Evolutionary conservation across 805 yeast species (phyloP), one percentile per base, ranked within the genome.

Genomic region (Monosporozyma yasuniensis): DNA sequence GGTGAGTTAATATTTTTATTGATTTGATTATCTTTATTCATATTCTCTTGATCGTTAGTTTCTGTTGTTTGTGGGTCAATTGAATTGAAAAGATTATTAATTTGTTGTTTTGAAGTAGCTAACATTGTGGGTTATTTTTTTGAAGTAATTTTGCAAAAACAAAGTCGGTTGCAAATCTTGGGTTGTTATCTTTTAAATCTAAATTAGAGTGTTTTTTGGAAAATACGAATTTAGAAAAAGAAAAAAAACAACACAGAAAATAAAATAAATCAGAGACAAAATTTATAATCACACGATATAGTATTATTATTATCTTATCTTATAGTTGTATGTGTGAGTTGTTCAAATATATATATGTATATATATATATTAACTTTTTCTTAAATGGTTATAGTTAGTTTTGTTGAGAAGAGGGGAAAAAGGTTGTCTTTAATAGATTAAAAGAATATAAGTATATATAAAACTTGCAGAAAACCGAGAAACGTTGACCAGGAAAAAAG

Each of bases 1-100:
- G 49, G 46, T 9, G 49, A 30, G 21, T 30, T 39, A 18, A 38
- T 43, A 38, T 43, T 34, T 18, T 42, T 34, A 21, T 21, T 21
- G 10, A 21, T 39, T 21, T 12, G 7, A 21, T 21, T 12, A 10
- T 39, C 42, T 39, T 37, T 19, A 18, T 37, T 18, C 41, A 37
- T 18, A 18, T 18, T 6, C 10, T 16, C 21, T n/a, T 35, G 19
- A n/a, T n/a, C n/a, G n/a, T n/a, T n/a, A 5, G 10, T 10, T 18
- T 18, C 4, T 37, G 21, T 18, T 18, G 10, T 37, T 19, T 32
- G 18, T 32, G 11, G 35, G 3, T 32, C 35, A 32, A 32, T 32
- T 32, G 42, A 8, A 39, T 39, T 39, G 27, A 39, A 39, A 6
- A 39, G 42, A 19, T 38, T 38, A 21, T 18, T 38, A 4, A 35